phyloP scores from a whole-genome alignment of 2,329 filamentous ascomycete species.

The Arthrobotrys pseudoclavata region DNA sequence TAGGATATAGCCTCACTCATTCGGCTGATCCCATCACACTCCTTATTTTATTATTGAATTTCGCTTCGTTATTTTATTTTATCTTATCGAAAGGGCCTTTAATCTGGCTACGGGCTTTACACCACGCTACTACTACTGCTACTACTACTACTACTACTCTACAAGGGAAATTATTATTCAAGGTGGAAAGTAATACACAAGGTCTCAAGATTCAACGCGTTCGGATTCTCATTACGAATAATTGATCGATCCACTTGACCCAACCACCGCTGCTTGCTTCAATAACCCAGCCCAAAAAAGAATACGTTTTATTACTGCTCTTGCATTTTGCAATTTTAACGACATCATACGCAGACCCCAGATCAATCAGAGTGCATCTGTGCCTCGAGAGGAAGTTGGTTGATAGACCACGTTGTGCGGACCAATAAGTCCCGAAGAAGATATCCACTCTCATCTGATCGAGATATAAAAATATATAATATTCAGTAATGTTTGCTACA shows the following conservation, averaged over 20 bases:
- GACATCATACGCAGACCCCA: slow-evolving; percentile 52
- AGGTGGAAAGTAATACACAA: slow-evolving; percentile 60
- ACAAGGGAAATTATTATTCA: slow-evolving; percentile 36
- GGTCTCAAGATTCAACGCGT: slow-evolving; percentile 57
- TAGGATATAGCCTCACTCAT: slow-evolving; percentile 64
- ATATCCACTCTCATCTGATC: slow-evolving; percentile 40
- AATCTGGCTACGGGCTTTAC: slow-evolving; percentile 38
- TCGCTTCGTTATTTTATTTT: slow-evolving; percentile 60
- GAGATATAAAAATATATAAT: slow-evolving; percentile 46
- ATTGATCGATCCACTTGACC: slow-evolving; percentile 55
- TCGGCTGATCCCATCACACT: slow-evolving; percentile 64
- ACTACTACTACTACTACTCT: slow-evolving; percentile 40
- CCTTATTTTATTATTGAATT: slow-evolving; percentile 62
- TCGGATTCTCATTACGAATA: slow-evolving; percentile 54
- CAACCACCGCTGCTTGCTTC: slow-evolving; percentile 34
- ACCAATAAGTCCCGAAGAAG: slow-evolving; percentile 48
- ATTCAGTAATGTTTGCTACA: slow-evolving; percentile 59
- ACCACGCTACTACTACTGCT: slow-evolving; percentile 40
- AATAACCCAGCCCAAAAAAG: slow-evolving; percentile 32
- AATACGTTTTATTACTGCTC: slow-evolving; percentile 53
- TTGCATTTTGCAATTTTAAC: slow-evolving; percentile 59
- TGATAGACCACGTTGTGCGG: slow-evolving; percentile 42
- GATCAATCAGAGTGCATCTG: slow-evolving; percentile 41
- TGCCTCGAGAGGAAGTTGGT: slow-evolving; percentile 48
- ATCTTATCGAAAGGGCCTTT: slow-evolving; percentile 58